phyloP scores from a whole-genome alignment of 192 early-diverging fungal species.

The Coemansia sp. region DNA sequence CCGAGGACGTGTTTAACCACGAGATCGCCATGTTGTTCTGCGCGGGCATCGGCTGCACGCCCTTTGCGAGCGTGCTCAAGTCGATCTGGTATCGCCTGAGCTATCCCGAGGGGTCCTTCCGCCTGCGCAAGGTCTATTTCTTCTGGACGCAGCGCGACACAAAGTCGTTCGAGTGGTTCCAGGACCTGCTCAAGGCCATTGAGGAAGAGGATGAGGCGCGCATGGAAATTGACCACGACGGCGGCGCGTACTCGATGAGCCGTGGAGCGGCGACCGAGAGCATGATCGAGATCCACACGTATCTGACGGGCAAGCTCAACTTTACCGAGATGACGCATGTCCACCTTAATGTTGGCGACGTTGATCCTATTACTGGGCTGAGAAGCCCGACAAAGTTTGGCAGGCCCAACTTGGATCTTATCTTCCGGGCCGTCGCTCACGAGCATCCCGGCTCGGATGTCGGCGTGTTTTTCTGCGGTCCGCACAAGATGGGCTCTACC shows the following conservation, averaged over 20 bases:
- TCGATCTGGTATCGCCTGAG: slow-evolving; percentile 72
- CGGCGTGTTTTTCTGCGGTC: slow-evolving; percentile 88
- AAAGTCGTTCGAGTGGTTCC: slow-evolving; percentile 86
- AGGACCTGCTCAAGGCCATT: slow-evolving; percentile 74
- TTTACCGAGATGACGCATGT: slow-evolving; percentile 57
- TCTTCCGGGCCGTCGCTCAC: slow-evolving; percentile 63
- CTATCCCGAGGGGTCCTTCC: slow-evolving; percentile 50
- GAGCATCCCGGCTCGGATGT: slow-evolving; percentile 72
- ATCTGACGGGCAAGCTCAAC: slow-evolving; percentile 67
- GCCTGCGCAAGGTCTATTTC: slow-evolving; percentile 82
- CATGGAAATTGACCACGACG: slow-evolving; percentile 18
- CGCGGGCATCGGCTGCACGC: slow-evolving; percentile 82
- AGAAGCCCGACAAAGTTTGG: slow-evolving; percentile 75
- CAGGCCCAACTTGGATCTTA: slow-evolving; percentile 71
- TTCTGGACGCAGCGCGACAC: slow-evolving; percentile 83
- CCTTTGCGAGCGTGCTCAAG: slow-evolving; percentile 80
- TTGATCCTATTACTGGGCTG: slow-evolving; percentile 70
- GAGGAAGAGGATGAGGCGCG: slow-evolving; percentile 70
- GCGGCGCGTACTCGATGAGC: slow-evolving; percentile 21
- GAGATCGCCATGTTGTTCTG: slow-evolving; percentile 75
- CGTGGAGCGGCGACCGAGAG: slow-evolving; percentile 33
- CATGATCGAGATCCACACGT: slow-evolving; percentile 78
- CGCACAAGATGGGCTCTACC: slow-evolving; percentile 61
- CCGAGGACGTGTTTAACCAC: slow-evolving; percentile 81
- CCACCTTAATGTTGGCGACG: slow-evolving; percentile 57